A percentile compares a stretch with the other conserved stretches of the same genome.
Conservation (phyloP, 495 filamentous ascomycete genomes). For the Parachaetomium inaequale region DNA sequence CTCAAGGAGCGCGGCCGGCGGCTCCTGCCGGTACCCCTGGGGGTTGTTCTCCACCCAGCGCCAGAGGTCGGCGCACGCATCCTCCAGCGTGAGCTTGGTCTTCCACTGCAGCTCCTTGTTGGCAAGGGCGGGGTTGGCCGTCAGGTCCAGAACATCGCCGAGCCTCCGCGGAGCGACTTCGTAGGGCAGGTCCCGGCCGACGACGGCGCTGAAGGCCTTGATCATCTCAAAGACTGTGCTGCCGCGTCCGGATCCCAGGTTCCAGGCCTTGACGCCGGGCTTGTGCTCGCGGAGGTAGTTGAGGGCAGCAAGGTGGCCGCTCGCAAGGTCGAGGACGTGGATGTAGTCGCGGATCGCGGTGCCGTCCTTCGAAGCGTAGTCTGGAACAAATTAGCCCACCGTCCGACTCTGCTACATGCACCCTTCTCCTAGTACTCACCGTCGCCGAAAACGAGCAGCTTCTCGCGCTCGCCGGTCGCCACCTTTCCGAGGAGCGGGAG, state of each 20-base stretch:
- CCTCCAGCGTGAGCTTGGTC: conserved; percentile 82
- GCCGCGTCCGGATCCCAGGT: conserved; percentile 91
- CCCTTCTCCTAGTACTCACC: conserved; percentile 52
- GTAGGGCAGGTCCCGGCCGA: conserved; percentile 82
- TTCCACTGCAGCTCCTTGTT: conserved; percentile 90
- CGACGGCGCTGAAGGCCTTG: conserved; percentile 82
- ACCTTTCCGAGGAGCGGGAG: conserved; percentile 93
- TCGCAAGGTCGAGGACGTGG: conserved; percentile 86
- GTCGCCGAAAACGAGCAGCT: conserved; percentile 89
- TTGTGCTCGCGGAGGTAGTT: conserved; percentile 86
- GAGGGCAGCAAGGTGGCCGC: conserved; percentile 85
- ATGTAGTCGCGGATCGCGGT: conserved; percentile 70
- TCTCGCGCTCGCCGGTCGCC: conserved; percentile 89
- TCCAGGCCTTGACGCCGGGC: conserved; percentile 94
- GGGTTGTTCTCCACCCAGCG: conserved; percentile 94
- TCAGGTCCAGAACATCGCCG: conserved; percentile 92
- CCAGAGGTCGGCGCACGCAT: conserved; percentile 93
- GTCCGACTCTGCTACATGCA: not conserved
- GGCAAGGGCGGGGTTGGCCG: conserved; percentile 82
- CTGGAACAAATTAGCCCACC: conserved; percentile 41
- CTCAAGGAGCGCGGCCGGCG: conserved; percentile 77
- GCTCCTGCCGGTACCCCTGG: conserved; percentile 85
- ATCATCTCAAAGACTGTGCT: conserved; percentile 98
- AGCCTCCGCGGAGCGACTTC: conserved; percentile 76
- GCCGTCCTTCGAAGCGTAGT: conserved; percentile 84